Conservation (phyloP, 441 rosid genomes). For the Aquilaria agallochum region DNA sequence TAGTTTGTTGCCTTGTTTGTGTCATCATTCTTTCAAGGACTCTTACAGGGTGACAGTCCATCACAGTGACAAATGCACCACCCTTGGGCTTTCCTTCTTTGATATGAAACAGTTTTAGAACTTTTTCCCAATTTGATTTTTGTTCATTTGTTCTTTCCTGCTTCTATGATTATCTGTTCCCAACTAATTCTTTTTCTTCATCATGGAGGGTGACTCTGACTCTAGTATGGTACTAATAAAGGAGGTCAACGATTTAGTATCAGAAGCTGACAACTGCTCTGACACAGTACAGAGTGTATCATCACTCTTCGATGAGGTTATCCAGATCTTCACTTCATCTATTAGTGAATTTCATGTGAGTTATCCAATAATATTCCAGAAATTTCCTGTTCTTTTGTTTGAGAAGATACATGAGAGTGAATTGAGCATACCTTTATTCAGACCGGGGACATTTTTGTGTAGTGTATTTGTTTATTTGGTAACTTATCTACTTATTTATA, state of each 20-base stretch:
- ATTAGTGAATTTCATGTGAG: constrained; percentile 54
- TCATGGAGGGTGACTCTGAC: constrained; percentile 35
- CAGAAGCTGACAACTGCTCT: constrained; percentile 48
- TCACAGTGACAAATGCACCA: no score
- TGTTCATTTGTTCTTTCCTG: constrained; percentile 13
- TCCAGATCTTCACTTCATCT: constrained; percentile 44
- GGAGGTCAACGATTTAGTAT: constrained; percentile 52
- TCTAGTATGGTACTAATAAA: constrained; percentile 37
- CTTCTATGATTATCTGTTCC: not conserved
- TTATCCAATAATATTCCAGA: constrained; percentile 15
- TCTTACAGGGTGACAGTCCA: not conserved
- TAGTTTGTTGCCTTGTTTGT: not conserved
- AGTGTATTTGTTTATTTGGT: no score
- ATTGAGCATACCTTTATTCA: no score
- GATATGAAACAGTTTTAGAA: no score
- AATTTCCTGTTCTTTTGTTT: no score
- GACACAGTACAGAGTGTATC: constrained; percentile 41
- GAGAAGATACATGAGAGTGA: no score
- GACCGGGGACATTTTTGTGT: no score
- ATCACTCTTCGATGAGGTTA: constrained; percentile 56
- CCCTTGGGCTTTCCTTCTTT: no score
- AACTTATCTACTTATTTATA: not conserved
- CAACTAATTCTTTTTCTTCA: constrained; percentile 22
- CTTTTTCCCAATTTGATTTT: not conserved
- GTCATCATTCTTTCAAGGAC: constrained; percentile 13